Evolutionary conservation across 1,284 basidiomycete genomes (phyloP).

Genomic region (Caloboletus firmus): DNA sequence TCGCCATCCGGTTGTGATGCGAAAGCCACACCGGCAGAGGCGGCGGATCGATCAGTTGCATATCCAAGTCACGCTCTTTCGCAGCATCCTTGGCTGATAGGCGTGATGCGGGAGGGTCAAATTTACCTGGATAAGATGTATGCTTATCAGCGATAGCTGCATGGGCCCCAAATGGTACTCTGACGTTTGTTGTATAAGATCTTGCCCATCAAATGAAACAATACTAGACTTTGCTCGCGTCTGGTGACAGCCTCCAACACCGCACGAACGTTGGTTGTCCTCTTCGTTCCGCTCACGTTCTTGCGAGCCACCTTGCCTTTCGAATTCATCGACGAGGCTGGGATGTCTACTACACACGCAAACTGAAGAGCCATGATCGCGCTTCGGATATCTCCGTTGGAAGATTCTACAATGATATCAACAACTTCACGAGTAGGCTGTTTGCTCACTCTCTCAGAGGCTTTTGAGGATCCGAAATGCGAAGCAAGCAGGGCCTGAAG

Average conservation of each 20-base stretch:
- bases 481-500: slow-evolving; percentile 64
- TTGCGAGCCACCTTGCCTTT: slow-evolving; percentile 36
- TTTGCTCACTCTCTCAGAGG: slow-evolving; percentile 12
- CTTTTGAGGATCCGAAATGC: slow-evolving; percentile 40
- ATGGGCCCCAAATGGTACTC: neutral
- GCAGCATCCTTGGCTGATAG: slow-evolving; percentile 55
- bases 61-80: slow-evolving; percentile 57
- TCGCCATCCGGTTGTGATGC: slow-evolving; percentile 65
- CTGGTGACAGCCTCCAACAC: slow-evolving; percentile 72
- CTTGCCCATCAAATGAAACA: slow-evolving; percentile 94
- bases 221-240: slow-evolving; percentile 80
- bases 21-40: slow-evolving; percentile 57
- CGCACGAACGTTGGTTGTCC: slow-evolving; percentile 26
- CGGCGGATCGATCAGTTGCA: slow-evolving; percentile 48
- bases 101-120: slow-evolving; percentile 57
- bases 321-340: slow-evolving; percentile 15
- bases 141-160: slow-evolving; percentile 9
- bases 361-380: slow-evolving; percentile 94
- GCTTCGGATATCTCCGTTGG: slow-evolving; percentile 89
- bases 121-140: slow-evolving; percentile 55
- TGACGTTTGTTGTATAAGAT: slow-evolving; percentile 93
- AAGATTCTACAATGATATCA: slow-evolving; percentile 73
- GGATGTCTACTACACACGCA: slow-evolving; percentile 49
- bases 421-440: slow-evolving; percentile 64
- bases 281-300: slow-evolving; percentile 7